These are phyloP conservation scores for Flaveria brownii DNA, from an alignment of 129 eudicot species.

Conservation along the genomic window DNA sequence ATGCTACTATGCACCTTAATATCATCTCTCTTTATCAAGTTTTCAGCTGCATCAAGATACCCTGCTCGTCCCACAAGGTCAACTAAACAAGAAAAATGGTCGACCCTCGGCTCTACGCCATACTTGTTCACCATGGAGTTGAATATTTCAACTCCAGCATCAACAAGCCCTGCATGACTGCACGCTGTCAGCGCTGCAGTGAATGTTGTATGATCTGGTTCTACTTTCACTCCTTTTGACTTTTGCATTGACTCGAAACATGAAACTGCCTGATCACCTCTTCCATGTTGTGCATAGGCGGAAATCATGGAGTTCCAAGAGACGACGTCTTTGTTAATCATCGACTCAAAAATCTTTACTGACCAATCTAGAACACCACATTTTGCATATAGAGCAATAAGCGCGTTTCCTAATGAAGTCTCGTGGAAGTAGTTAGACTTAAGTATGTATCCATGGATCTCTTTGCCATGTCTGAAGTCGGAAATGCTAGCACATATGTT, in stretches of 20 bases:
- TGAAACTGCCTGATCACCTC: constrained; percentile 61
- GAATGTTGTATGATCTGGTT: constrained; percentile 69
- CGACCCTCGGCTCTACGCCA: constrained; percentile 57
- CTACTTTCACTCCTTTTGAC: constrained; percentile 38
- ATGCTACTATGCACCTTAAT: constrained; percentile 51
- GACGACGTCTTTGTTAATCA: constrained; percentile 56
- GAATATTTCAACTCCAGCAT: constrained; percentile 63
- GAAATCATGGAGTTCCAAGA: constrained; percentile 90
- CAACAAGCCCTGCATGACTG: constrained; percentile 78
- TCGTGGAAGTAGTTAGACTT: constrained; percentile 41
- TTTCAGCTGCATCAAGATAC: constrained; percentile 69
- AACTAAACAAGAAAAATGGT: constrained; percentile 81
- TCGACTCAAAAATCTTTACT: constrained; percentile 47
- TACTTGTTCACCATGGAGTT: constrained; percentile 66
- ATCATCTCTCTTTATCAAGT: constrained; percentile 39
- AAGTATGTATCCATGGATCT: constrained; percentile 63
- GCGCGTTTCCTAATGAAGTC: constrained; percentile 68
- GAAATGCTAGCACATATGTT: constrained; percentile 71
- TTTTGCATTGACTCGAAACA: constrained; percentile 61
- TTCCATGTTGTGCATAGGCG: constrained; percentile 69
- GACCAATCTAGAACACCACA: constrained; percentile 65
- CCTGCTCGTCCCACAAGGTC: constrained; percentile 82
- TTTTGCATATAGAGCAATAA: constrained; percentile 70
- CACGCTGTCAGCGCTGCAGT: constrained; percentile 77
- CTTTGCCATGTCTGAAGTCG: constrained; percentile 56